Base-by-base conservation (phyloP, 2,329 filamentous ascomycete species). In the Nothophoma quercina region DNA sequence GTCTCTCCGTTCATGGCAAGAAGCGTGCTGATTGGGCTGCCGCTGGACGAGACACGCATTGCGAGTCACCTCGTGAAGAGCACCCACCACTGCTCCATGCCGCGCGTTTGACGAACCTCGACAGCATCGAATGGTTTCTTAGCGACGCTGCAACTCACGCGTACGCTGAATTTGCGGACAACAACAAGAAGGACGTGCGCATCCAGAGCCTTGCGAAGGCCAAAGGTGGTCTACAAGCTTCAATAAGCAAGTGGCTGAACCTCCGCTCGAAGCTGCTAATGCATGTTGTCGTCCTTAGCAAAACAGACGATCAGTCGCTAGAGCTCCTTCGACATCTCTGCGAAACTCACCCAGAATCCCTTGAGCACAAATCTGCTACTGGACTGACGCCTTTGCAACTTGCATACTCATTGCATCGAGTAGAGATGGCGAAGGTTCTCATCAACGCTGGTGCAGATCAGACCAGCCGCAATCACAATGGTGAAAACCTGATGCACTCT, bases 71-170 rank as follows among this genome's bases (percentile, higher is more conserved):
- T 12, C 48, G 45, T 4, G 52, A 51, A 16, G 44, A 60, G 13
- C 56, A 64, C 16, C 83, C 87, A 2, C 89, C 87, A 3, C 74
- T 90, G 7, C 78, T 90, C 1, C 75, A 81, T 55, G 85, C 87
- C 35, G 86, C 84, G 10, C 63, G 75, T 7, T 62, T 63, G 2
- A 85, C 85, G 3, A 88, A 79, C 16, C 69, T 93, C n/a, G 83
- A 88, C 30, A 81, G 82, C 15, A 84, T 91, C 0, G 86, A 95
- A 65, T 96, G 89, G 85, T 90, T 93, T 69, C 73, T 91, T 48
- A 86, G 88, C 51, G 88, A 90, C 55, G 82, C 84, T 1, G 89
- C 91, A 0, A 75, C 84, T 60, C 80, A 85, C 22, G 79, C 84
- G 46, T 95, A 95, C 65, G 73, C 81, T 21, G 84, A 90, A 36